Evolutionary conservation across 768 basidiomycete genomes (phyloP).

Genomic region (Lepiota venenata): DNA sequence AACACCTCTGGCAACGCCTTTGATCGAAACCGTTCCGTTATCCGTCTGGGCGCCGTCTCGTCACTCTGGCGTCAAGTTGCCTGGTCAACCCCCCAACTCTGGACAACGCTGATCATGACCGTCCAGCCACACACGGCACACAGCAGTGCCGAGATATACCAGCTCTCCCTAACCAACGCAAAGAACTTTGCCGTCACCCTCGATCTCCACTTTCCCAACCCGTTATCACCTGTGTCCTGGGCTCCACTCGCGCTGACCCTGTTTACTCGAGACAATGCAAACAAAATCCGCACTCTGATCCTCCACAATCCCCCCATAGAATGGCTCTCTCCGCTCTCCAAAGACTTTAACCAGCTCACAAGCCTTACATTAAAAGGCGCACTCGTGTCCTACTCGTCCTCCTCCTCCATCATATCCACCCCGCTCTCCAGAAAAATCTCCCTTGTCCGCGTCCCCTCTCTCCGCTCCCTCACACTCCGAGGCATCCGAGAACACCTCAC

Average conservation of each 20-base stretch:
- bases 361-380: no score
- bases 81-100: conserved; percentile 2
- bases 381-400: no score
- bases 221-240: no score
- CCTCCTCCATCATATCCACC: neutral
- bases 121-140: neutral
- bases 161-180: neutral
- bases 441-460: neutral
- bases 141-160: neutral
- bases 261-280: no score
- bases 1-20: no score
- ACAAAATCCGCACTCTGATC: no score
- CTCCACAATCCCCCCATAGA: no score
- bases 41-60: conserved; percentile 2
- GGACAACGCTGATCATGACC: neutral
- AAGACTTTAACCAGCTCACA: no score
- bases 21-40: neutral
- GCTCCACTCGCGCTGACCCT: no score
- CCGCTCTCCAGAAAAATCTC: neutral
- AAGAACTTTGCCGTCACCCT: neutral
- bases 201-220: no score
- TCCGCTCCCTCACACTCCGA: neutral
- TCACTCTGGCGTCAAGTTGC: conserved; percentile 2
- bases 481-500: neutral
- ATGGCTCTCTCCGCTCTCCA: no score